phyloP scores from a whole-genome alignment of 495 filamentous ascomycete species.

The Aspergillus leporis region DNA sequence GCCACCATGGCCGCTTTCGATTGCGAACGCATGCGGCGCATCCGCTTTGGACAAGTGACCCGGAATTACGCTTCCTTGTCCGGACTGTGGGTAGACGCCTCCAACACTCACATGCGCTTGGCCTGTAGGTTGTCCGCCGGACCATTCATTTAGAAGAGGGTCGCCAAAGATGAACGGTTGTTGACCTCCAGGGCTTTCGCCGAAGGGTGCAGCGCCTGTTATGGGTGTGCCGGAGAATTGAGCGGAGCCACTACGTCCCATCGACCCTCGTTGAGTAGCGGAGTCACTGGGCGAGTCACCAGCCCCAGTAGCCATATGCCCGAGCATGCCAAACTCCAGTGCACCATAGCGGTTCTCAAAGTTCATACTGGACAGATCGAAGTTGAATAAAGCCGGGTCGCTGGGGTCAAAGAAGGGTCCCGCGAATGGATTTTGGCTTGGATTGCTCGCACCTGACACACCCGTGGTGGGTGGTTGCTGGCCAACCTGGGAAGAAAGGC shows the following conservation, averaged over 20 bases:
- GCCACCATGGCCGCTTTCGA: constrained; percentile 63
- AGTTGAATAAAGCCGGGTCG: constrained; percentile 89
- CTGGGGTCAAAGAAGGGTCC: constrained; percentile 77
- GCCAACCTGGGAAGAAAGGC: constrained; percentile 35
- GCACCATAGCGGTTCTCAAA: constrained; percentile 95
- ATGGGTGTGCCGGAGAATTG: constrained; percentile 44
- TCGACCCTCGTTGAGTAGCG: constrained; percentile 48
- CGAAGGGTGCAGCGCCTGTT: constrained; percentile 33
- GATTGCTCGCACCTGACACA: constrained; percentile 33
- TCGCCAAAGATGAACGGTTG: constrained; percentile 51
- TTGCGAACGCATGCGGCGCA: constrained; percentile 68
- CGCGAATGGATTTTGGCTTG: constrained; percentile 52
- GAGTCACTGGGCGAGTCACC: constrained; percentile 74
- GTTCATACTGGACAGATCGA: constrained; percentile 88
- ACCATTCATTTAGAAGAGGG: constrained; percentile 49
- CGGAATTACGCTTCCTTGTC: constrained; percentile 40
- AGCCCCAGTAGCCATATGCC: constrained; percentile 87
- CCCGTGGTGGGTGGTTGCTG: constrained; percentile 35
- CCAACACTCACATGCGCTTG: constrained; percentile 43
- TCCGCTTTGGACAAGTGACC: constrained; percentile 49
- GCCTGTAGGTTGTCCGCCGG: constrained; percentile 38
- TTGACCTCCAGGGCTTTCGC: constrained; percentile 46
- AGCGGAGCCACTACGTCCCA: constrained; percentile 48
- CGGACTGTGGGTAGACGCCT: constrained; percentile 37
- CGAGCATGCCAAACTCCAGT: constrained; percentile 89